Conservation (phyloP, 73 alveolate species). For the Stentor coeruleus region DNA sequence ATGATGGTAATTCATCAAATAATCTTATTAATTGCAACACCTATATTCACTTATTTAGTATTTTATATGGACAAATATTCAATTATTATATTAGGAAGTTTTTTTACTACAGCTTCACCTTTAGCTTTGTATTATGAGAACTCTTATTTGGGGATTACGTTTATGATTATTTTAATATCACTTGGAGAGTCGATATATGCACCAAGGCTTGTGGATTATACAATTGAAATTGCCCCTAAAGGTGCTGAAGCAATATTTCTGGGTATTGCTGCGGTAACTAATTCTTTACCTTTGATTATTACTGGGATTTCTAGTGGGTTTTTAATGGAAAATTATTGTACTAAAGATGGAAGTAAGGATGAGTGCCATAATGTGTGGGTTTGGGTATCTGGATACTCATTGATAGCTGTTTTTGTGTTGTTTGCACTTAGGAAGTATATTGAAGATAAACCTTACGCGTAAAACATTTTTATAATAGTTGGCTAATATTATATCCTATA, state of each 20-base stretch:
- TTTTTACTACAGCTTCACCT: conserved; percentile 2
- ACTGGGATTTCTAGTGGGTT: too few relatives aligned
- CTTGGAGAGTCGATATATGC: conserved; percentile 11
- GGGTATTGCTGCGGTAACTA: conserved; percentile 11
- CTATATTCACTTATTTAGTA: not conserved
- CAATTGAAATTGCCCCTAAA: conserved; percentile 19
- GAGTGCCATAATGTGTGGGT: conserved; percentile 6
- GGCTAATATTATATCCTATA: too few relatives aligned
- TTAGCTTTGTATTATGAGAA: not conserved
- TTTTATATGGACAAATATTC: not conserved
- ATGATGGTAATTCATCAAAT: not conserved
- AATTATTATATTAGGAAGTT: not conserved
- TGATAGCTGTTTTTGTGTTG: too few relatives aligned
- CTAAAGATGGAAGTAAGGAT: too few relatives aligned
- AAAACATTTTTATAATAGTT: too few relatives aligned
- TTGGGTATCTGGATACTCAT: too few relatives aligned
- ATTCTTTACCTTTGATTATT: too few relatives aligned
- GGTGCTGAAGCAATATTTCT: not conserved
- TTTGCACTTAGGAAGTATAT: too few relatives aligned
- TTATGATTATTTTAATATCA: not conserved
- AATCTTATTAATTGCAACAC: not conserved
- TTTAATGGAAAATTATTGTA: too few relatives aligned
- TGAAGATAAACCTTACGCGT: too few relatives aligned
- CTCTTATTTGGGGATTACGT: not conserved
- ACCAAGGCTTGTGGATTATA: not conserved